Evolutionary conservation across 805 yeast species (phyloP).

Genomic region (Lipomyces japonicus): DNA sequence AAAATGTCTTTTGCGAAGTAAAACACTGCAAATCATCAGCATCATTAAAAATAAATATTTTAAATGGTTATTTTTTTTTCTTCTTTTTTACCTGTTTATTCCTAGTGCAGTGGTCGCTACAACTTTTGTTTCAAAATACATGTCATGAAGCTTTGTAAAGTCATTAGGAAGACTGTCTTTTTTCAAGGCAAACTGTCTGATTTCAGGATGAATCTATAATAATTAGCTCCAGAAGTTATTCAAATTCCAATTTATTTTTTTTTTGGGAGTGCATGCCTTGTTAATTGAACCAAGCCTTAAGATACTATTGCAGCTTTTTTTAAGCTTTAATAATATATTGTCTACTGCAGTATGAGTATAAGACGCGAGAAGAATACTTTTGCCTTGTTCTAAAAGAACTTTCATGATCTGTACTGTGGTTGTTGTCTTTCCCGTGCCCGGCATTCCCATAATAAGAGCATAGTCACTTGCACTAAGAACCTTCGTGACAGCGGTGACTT

Average conservation of each 20-base stretch:
- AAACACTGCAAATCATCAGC: conserved; percentile 33
- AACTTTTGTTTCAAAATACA: conserved; percentile 57
- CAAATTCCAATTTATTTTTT: too few relatives aligned
- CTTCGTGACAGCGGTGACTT: conserved; percentile 60
- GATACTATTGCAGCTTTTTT: conserved; percentile 46
- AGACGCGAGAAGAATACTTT: conserved; percentile 72
- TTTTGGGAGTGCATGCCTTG: conserved; percentile 30
- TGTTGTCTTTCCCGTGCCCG: conserved; percentile 96
- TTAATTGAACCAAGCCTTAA: conserved; percentile 63
- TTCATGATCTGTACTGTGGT: conserved; percentile 74
- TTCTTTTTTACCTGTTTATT: conserved; percentile 45
- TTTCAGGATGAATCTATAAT: conserved; percentile 54
- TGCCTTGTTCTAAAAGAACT: conserved; percentile 54
- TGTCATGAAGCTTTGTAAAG: conserved; percentile 44
- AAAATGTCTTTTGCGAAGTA: conserved; percentile 58
- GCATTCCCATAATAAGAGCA: conserved; percentile 88
- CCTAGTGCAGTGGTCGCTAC: conserved; percentile 91
- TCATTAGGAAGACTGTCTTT: conserved; percentile 14
- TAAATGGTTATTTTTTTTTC: too few relatives aligned
- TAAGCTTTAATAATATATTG: conserved; percentile 75
- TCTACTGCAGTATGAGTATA: conserved; percentile 97
- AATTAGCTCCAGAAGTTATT: not conserved
- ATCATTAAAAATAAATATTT: not conserved
- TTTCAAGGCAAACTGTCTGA: conserved; percentile 43
- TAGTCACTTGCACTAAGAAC: conserved; percentile 59